Evolutionary conservation across 2,329 filamentous ascomycete genomes (phyloP).

Genomic region (Hortaea werneckii): DNA sequence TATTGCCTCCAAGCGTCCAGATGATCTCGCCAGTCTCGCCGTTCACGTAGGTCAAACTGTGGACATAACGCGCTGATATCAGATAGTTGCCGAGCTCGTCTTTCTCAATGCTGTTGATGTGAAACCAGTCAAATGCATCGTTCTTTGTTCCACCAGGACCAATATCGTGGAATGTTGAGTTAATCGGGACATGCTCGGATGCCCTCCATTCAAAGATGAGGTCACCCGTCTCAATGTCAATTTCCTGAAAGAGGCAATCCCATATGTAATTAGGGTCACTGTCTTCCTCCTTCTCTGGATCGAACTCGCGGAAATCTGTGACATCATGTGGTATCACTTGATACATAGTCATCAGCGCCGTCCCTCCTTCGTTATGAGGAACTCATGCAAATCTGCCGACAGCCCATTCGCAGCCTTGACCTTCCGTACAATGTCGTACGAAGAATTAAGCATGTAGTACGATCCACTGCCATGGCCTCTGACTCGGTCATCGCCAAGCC

Average conservation of each 20-base stretch:
- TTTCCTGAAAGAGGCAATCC: constrained; percentile 37
- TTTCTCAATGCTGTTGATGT: constrained; percentile 43
- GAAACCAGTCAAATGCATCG: constrained; percentile 43
- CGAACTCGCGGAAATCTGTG: constrained; percentile 12
- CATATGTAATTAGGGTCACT: constrained; percentile 23
- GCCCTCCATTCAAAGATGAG: constrained; percentile 40
- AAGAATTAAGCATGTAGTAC: constrained; percentile 27
- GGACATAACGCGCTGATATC: constrained; percentile 34
- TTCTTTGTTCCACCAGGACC: constrained; percentile 30
- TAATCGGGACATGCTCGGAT: constrained; percentile 32
- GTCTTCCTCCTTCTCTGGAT: constrained; percentile 9
- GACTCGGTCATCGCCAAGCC: constrained; percentile 28
- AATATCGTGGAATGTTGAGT: constrained; percentile 26
- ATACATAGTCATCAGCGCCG: constrained; percentile 36
- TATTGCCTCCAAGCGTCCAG: constrained; percentile 40
- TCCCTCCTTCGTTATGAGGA: constrained; percentile 33
- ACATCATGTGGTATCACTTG: constrained; percentile 18
- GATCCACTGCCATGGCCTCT: constrained; percentile 25
- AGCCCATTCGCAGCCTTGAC: constrained; percentile 29
- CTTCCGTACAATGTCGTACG: constrained; percentile 31
- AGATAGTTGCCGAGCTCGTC: constrained; percentile 38
- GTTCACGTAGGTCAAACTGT: constrained; percentile 36
- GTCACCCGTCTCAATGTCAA: constrained; percentile 35
- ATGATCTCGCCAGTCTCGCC: constrained; percentile 34
- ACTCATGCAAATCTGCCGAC: constrained; percentile 34